Evolutionary conservation across 1,284 basidiomycete species (phyloP), one percentile per base, ranked within the genome.

Genomic region (Stereum hirsutum): DNA sequence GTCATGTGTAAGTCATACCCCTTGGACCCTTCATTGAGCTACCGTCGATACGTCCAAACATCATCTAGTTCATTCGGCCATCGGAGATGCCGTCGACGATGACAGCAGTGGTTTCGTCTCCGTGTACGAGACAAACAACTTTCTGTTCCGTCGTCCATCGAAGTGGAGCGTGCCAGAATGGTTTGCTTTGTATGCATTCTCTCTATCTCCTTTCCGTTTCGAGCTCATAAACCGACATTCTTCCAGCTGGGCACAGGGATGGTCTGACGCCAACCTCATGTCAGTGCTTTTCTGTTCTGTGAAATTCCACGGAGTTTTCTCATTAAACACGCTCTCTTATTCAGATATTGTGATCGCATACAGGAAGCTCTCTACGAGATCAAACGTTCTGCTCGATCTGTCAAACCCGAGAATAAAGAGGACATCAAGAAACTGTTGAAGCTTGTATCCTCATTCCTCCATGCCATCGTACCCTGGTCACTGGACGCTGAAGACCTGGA

Each of bases 51-150:
- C 17, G 6, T 31, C 26, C 25, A 10, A 19, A 6, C 6, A 32
- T n/a, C 6, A 31, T n/a, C 6, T 36, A 57, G 57, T 56, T 43
- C 57, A 61, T 38, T 54, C 58, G 10, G 53, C 55, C 15, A 59
- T 63, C 27, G 54, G 55, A 5, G 60, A 63, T 34, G 60, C 58
- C 6, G 57, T 63, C 17, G 61, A 63, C 41, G 56, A 55, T 27
- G 60, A 63, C 33, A 54, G 53, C 3, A 59, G 57, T 34, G 60
- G 60, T 11, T 63, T 57, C 41, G 46, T 63, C 7, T 61, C 60
- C 4, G 54, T 61, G 6, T 47, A 57, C 19, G 59, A 62, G 46
- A 53, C 59, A 25, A 61, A 63, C 43, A 47, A 54, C 4, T 63
- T 61, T 41, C 45, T 61, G 35, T 51, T 48, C 26, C 46, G 48